Percentiles rank a stretch among this genome's conserved stretches.
phyloP scores from a whole-genome alignment of 495 filamentous ascomycete species.

The Hypomontagnella monticulosa region DNA sequence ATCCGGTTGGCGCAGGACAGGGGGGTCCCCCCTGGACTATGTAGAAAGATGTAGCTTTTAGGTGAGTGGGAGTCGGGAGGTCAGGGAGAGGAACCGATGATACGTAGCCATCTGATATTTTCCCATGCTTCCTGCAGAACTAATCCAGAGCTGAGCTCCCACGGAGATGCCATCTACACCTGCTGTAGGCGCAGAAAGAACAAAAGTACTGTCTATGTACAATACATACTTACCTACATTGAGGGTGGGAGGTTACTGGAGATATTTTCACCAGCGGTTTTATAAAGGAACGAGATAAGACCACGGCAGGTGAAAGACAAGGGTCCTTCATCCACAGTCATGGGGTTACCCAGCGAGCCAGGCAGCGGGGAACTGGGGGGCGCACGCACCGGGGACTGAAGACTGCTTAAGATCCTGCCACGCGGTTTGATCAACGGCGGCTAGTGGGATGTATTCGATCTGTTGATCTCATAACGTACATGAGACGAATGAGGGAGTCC shows the following conservation, averaged over 20 bases:
- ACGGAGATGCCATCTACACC: constrained; percentile 6
- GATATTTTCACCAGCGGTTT: constrained; percentile 14
- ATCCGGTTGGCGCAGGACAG: constrained; percentile 38
- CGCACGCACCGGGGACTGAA: constrained; percentile 36
- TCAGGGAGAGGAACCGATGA: constrained; percentile 43
- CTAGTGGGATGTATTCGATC: constrained; percentile 43
- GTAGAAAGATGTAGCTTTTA: constrained; percentile 30
- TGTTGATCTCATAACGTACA: constrained; percentile 41
- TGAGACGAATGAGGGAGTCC: constrained; percentile 34
- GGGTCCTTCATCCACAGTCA: constrained; percentile 42
- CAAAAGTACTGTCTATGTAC: constrained; percentile 8
- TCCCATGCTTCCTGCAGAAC: constrained; percentile 29
- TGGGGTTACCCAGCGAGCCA: constrained; percentile 40
- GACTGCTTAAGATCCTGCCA: constrained; percentile 38
- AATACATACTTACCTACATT: too few relatives aligned
- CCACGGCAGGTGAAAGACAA: constrained; percentile 31
- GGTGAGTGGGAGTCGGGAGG: constrained; percentile 36
- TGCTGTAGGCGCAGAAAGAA: constrained; percentile 1
- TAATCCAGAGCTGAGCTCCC: constrained; percentile 26
- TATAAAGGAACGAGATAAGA: constrained; percentile 32
- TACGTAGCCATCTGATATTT: constrained; percentile 41
- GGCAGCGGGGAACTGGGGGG: constrained; percentile 44
- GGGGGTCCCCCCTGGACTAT: constrained; percentile 32
- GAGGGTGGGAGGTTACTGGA: constrained; percentile 5
- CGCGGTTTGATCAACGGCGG: constrained; percentile 43